These are phyloP conservation scores for Olyra latifolia DNA, from an alignment of 176 grass and related monocot genomes.

Conservation along the genomic window DNA sequence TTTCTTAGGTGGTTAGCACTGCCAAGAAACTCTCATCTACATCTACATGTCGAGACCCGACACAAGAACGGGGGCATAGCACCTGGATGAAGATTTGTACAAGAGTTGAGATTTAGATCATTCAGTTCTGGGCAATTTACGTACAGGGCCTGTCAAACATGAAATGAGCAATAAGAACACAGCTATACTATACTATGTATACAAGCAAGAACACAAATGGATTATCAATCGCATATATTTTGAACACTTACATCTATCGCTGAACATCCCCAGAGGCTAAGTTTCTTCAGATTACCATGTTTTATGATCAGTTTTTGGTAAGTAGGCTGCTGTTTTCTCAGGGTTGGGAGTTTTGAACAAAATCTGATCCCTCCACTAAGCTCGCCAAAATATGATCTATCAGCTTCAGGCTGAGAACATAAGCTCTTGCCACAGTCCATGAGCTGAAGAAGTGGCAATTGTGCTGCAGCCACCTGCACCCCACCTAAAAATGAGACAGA, in stretches of 20 bases:
- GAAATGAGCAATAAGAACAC: neutral
- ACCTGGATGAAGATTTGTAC: slow-evolving; percentile 94
- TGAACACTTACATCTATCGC: slow-evolving; percentile 58
- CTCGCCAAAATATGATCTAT: slow-evolving; percentile 40
- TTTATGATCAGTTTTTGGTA: slow-evolving; percentile 87
- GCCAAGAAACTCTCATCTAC: neutral
- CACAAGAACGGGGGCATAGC: neutral
- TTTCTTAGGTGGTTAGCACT: slow-evolving; percentile 1
- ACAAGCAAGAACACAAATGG: neutral
- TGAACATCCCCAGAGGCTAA: slow-evolving; percentile 92
- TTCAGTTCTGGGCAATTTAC: slow-evolving; percentile 83
- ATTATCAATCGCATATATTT: neutral
- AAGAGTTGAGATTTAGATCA: slow-evolving; percentile 91
- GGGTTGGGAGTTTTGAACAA: slow-evolving; percentile 33
- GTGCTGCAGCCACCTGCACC: slow-evolving; percentile 62
- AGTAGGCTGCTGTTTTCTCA: slow-evolving; percentile 30
- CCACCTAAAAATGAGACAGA: slow-evolving; percentile 53
- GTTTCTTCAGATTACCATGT: slow-evolving; percentile 63
- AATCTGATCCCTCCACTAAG: slow-evolving; percentile 43
- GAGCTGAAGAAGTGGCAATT: slow-evolving; percentile 78
- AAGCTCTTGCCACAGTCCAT: slow-evolving; percentile 88
- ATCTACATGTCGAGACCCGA: neutral
- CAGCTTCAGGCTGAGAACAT: slow-evolving; percentile 42
- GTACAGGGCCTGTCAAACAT: slow-evolving; percentile 55
- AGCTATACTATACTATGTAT: neutral